Evolutionary conservation across 805 yeast genomes (phyloP), one percentile per base, ranked within the genome.

Genomic region (Teunomyces gatunensis): DNA sequence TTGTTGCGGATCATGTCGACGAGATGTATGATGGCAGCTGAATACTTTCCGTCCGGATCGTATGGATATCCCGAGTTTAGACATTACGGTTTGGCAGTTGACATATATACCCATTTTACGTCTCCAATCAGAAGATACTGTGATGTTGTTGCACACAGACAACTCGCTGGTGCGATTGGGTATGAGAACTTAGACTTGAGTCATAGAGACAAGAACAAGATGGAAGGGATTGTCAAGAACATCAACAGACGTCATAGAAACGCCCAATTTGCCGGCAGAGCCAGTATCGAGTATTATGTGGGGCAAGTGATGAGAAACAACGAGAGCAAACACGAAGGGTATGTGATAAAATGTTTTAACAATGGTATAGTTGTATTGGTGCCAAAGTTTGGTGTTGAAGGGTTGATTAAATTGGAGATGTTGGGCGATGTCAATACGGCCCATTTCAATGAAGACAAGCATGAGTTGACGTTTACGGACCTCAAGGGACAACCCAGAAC

Each of bases 21-120:
- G 0, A 80, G 99, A 59, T 92, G 98, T 69, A 94, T 94, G 99
- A 89, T 90, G 87, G 96, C 99, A 1, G 99, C 99, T 1, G 97
- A 92, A 64, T 94, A 94, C 63, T 94, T 94, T 71, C 84, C 95
- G 9, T 81, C 96, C 0, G 98, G 99, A 6, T 83, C 87, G 12
- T 89, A 77, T 60, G 87, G 96, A 7, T 89, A 89, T 61, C 83
- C 95, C 11, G 99, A 94, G 54, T 94, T 89, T 74, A 82, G 85
- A 52, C 99, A 94, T 75, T 94, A 94, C 67, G 99, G 99, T 65
- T 77, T 94, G 53, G 99, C 99, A 2, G 90, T 92, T 45, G 97
- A 91, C 57, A 94, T 94, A 40, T 94, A 94, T 68, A 94, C 99
- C 1, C 99, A 94, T 77, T 94, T 91, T 77, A 94, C 99, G 1